These are phyloP conservation scores for Scytalidium lignicola DNA, from an alignment of 2,329 filamentous ascomycete genomes.

Conservation along the genomic window DNA sequence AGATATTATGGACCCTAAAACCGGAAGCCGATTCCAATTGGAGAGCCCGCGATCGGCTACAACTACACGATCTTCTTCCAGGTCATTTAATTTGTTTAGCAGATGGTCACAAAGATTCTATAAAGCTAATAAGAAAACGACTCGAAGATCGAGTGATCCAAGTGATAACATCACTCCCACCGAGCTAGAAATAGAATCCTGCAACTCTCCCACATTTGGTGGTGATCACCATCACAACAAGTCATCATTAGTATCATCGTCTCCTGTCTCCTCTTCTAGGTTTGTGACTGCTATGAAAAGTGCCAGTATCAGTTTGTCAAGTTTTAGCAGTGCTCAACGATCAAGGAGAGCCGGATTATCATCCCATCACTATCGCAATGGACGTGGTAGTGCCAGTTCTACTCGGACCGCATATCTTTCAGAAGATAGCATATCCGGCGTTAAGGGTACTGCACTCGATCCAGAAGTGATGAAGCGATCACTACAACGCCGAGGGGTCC, in stretches of 20 bases:
- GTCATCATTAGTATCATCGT: constrained; percentile 66
- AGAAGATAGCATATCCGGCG: constrained; percentile 59
- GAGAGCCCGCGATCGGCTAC: constrained; percentile 9
- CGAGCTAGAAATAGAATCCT: constrained; percentile 10
- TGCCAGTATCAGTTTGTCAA: constrained; percentile 71
- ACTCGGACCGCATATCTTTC: constrained; percentile 55
- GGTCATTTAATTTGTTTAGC: constrained; percentile 49
- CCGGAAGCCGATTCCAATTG: constrained; percentile 19
- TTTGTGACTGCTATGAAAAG: constrained; percentile 80
- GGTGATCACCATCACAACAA: constrained; percentile 43
- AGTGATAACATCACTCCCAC: constrained; percentile 25
- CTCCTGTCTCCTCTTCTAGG: constrained; percentile 69
- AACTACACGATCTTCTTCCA: neutral
- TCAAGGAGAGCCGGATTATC: constrained; percentile 48
- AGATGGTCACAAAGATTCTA: constrained; percentile 48
- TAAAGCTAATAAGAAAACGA: constrained; percentile 35
- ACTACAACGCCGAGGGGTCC: constrained; percentile 68
- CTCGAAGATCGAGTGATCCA: constrained; percentile 34
- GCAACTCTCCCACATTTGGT: constrained; percentile 31
- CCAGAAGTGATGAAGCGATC: constrained; percentile 66
- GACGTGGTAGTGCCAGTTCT: constrained; percentile 58
- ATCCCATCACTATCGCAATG: constrained; percentile 54
- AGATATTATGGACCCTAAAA: constrained; percentile 6
- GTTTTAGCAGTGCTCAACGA: constrained; percentile 61
- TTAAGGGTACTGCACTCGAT: constrained; percentile 52